phyloP scores from a whole-genome alignment of 805 yeast genomes.

The Sungouiella thailandica region DNA sequence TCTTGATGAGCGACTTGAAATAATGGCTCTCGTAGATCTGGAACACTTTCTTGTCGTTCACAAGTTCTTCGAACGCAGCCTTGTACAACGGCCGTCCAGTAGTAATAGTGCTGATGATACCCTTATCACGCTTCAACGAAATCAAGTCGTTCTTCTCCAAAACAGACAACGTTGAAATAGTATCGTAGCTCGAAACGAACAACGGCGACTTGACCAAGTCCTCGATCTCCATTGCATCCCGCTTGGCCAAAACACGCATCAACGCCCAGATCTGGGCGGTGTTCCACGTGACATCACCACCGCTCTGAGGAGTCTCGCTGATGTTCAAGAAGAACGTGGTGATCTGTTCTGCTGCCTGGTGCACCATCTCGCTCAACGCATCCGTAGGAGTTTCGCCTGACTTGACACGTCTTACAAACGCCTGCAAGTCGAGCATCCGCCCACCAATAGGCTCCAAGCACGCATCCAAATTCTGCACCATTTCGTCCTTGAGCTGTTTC shows the following conservation, averaged over 20 bases:
- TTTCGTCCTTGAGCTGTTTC: conserved; percentile 41
- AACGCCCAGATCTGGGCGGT: conserved; percentile 87
- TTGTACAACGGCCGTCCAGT: conserved; percentile 83
- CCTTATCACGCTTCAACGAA: conserved; percentile 67
- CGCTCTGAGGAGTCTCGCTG: conserved; percentile 14
- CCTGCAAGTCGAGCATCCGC: conserved; percentile 88
- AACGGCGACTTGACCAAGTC: conserved; percentile 54
- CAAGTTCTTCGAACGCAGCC: conserved; percentile 71
- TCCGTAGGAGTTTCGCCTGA: conserved; percentile 80
- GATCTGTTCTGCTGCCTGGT: conserved; percentile 82
- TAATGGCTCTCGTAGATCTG: conserved; percentile 63
- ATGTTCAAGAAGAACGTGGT: conserved; percentile 63
- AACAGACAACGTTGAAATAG: conserved; percentile 47
- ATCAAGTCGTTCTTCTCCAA: conserved; percentile 80
- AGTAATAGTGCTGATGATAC: conserved; percentile 56
- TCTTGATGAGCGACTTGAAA: conserved; percentile 46
- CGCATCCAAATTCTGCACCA: conserved; percentile 39
- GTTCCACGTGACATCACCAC: conserved; percentile 46
- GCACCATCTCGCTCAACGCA: conserved; percentile 75
- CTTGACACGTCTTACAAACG: conserved; percentile 79
- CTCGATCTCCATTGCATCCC: conserved; percentile 42
- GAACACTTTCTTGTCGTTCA: conserved; percentile 50
- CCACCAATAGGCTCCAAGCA: conserved; percentile 84
- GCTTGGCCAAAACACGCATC: conserved; percentile 55
- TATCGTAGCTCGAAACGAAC: conserved; percentile 50